Conservation (phyloP, 139 green algal species). For the Volvox reticuliferus region DNA sequence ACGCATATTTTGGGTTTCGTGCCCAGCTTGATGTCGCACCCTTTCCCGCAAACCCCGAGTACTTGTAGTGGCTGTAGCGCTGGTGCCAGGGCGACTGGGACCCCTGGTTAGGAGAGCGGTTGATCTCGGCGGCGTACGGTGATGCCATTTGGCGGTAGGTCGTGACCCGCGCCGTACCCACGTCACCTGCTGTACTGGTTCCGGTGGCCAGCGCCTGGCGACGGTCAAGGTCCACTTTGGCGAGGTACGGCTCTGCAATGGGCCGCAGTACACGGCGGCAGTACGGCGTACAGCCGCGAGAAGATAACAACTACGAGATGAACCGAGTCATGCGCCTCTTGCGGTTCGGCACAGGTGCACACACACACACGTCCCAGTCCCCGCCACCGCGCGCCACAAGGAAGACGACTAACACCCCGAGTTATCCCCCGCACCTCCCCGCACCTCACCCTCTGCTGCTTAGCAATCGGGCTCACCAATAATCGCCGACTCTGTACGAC, state of each 20-base stretch:
- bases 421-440: no score
- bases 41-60: constrained; percentile 59
- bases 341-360: not conserved
- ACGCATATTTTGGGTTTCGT: constrained; percentile 60
- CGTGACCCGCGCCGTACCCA: constrained; percentile 24
- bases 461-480: constrained; percentile 21
- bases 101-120: constrained; percentile 54
- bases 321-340: not conserved
- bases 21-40: constrained; percentile 60
- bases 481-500: not conserved
- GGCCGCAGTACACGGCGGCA: not conserved
- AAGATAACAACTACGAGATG: not conserved
- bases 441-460: no score
- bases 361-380: not conserved
- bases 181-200: not conserved
- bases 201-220: constrained; percentile 18
- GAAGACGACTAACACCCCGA: no score
- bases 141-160: constrained; percentile 52
- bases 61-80: constrained; percentile 68
- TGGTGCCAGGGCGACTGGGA: constrained; percentile 65
- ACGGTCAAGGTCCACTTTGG: constrained; percentile 25
- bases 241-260: constrained; percentile 34
- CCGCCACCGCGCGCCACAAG: no score
- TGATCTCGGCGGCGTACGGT: constrained; percentile 45
- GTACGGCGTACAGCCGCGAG: not conserved